Percentiles rank a stretch among this genome's conserved stretches.
Evolutionary conservation across 495 filamentous ascomycete species (phyloP).

Genomic region (Massariosphaeria phaeospora): DNA sequence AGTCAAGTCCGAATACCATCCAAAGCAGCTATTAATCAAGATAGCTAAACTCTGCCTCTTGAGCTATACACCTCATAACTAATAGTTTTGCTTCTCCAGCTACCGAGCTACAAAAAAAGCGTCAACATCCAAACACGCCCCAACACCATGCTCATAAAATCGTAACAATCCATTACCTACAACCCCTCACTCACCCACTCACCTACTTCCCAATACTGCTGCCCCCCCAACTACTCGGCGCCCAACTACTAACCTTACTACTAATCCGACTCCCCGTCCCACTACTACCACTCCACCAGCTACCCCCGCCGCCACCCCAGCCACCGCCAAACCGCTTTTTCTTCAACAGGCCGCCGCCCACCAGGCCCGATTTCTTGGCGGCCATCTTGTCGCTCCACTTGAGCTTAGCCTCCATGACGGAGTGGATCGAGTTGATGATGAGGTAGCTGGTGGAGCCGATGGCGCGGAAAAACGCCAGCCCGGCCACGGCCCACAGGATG

Average conservation of each 20-base stretch:
- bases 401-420: constrained; percentile 77
- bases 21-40: no score
- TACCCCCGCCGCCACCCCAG: constrained; percentile 36
- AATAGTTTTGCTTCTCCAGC: no score
- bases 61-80: no score
- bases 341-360: constrained; percentile 12
- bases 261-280: constrained; percentile 37
- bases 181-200: no score
- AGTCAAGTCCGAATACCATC: no score
- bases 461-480: constrained; percentile 76
- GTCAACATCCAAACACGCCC: no score
- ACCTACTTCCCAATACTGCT: constrained; percentile 27
- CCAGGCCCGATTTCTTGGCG: constrained; percentile 13
- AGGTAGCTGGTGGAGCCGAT: constrained; percentile 77
- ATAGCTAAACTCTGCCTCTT: no score
- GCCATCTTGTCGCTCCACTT: constrained; percentile 43
- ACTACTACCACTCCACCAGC: constrained; percentile 31
- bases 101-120: no score
- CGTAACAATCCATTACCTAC: no score
- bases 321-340: constrained; percentile 17
- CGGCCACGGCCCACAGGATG: constrained; percentile 88
- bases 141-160: no score
- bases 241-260: constrained; percentile 36
- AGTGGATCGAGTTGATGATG: constrained; percentile 74
- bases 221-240: constrained; percentile 38